phyloP scores from a whole-genome alignment of 2,329 filamentous ascomycete species.

The Verticillium dahliae region DNA sequence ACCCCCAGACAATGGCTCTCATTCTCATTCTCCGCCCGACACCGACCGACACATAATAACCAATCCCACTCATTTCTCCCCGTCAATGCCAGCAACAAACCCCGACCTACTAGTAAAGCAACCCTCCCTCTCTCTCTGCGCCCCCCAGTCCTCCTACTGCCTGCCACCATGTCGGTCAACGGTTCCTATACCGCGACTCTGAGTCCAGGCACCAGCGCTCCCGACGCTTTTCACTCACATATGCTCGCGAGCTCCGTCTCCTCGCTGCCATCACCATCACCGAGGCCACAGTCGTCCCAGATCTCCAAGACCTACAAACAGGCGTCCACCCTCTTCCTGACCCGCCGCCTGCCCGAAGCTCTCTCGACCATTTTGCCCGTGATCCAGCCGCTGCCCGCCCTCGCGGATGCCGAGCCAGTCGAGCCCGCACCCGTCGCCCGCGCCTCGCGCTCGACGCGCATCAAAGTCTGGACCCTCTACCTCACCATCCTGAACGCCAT shows the following conservation, averaged over 20 bases:
- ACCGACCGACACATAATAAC: constrained; percentile 9
- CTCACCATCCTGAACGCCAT: constrained; percentile 89
- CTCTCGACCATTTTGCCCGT: constrained; percentile 79
- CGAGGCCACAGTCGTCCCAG: constrained; percentile 59
- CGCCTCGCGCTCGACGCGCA: constrained; percentile 73
- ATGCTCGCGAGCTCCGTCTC: constrained; percentile 61
- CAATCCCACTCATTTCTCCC: constrained; percentile 8
- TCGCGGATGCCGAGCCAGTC: constrained; percentile 33
- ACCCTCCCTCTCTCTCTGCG: neutral
- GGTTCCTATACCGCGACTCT: constrained; percentile 34
- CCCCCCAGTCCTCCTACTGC: neutral
- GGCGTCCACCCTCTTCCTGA: constrained; percentile 89
- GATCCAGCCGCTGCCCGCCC: constrained; percentile 54
- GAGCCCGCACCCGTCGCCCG: constrained; percentile 68
- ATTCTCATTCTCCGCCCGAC: constrained; percentile 9
- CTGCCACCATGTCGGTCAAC: constrained; percentile 33
- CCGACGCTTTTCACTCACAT: constrained; percentile 41
- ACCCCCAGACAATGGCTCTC: constrained; percentile 10
- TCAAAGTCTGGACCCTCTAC: constrained; percentile 95
- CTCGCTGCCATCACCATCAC: constrained; percentile 50
- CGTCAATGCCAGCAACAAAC: constrained; percentile 6
- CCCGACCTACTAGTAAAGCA: constrained; percentile 3
- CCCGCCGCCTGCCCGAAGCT: constrained; percentile 85
- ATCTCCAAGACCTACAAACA: constrained; percentile 93
- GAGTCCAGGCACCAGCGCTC: constrained; percentile 32